Evolutionary conservation across 768 basidiomycete genomes (phyloP).

Genomic region (Suillus cothurnatus): DNA sequence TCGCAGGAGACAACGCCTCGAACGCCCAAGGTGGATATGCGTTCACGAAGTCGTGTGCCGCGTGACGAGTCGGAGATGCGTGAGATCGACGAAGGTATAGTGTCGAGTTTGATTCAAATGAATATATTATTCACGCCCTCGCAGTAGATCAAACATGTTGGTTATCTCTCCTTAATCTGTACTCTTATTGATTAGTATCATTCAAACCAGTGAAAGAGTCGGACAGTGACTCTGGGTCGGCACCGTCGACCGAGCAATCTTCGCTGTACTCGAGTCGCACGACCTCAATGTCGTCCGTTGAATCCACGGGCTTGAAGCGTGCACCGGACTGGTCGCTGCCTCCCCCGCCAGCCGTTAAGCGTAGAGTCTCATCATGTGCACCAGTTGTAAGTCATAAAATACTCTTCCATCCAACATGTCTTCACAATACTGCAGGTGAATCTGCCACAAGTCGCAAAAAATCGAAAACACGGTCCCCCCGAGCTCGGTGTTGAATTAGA

Average conservation of each 20-base stretch:
- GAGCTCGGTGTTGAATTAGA: background rate
- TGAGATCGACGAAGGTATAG: background rate
- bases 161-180: background rate
- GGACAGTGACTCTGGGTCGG: conserved; percentile 5
- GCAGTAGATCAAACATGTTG: background rate
- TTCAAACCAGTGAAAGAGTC: conserved; percentile 2
- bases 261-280: conserved; percentile 6
- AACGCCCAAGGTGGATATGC: background rate
- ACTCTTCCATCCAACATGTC: background rate
- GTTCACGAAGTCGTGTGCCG: background rate
- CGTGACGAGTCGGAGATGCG: background rate
- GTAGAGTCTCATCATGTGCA: background rate
- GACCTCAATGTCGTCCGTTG: conserved; percentile 8
- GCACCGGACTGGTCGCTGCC: conserved; percentile 1
- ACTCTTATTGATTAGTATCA: no score
- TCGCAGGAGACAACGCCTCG: background rate
- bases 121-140: background rate
- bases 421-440: background rate
- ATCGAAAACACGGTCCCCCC: background rate
- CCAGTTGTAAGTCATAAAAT: background rate
- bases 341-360: background rate
- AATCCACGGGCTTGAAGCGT: conserved; percentile 2
- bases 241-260: background rate
- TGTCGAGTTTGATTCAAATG: background rate
- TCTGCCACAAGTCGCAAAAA: background rate